Conservation (phyloP, 805 yeast genomes). For the Candida chauliodis region DNA sequence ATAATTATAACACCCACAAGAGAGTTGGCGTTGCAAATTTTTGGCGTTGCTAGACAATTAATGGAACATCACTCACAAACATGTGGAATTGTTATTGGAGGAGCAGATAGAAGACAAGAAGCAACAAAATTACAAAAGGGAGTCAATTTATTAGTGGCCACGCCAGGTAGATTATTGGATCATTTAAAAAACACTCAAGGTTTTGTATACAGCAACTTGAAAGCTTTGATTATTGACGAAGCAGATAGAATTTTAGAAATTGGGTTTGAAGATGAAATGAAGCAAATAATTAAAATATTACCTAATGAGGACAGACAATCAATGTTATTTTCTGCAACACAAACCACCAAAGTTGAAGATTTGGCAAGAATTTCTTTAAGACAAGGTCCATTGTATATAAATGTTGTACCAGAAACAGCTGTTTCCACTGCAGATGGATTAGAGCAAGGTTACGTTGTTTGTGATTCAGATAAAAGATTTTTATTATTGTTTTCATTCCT, state of each 20-base stretch:
- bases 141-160: constrained; percentile 89
- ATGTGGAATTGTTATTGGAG: constrained; percentile 95
- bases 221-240: constrained; percentile 93
- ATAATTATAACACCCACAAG: constrained; percentile 95
- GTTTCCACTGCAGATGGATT: constrained; percentile 93
- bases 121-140: constrained; percentile 93
- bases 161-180: constrained; percentile 96
- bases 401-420: constrained; percentile 80
- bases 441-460: constrained; percentile 97
- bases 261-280: constrained; percentile 99
- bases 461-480: constrained; percentile 94
- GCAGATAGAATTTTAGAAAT: constrained; percentile 97
- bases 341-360: constrained; percentile 97
- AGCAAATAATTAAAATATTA: constrained; percentile 87
- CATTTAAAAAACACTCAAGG: constrained; percentile 95
- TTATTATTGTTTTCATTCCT: constrained; percentile 85
- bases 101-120: constrained; percentile 96
- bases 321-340: constrained; percentile 98
- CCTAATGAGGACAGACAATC: constrained; percentile 93
- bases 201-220: constrained; percentile 88
- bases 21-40: constrained; percentile 95
- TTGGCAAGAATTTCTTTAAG: constrained; percentile 93
- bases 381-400: constrained; percentile 90
- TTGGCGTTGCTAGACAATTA: constrained; percentile 94
- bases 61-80: constrained; percentile 91